A percentile compares a stretch with the other conserved stretches of the same genome.
Evolutionary conservation across 805 yeast species (phyloP).

Genomic region (Tetrapisispora pingtungensis): DNA sequence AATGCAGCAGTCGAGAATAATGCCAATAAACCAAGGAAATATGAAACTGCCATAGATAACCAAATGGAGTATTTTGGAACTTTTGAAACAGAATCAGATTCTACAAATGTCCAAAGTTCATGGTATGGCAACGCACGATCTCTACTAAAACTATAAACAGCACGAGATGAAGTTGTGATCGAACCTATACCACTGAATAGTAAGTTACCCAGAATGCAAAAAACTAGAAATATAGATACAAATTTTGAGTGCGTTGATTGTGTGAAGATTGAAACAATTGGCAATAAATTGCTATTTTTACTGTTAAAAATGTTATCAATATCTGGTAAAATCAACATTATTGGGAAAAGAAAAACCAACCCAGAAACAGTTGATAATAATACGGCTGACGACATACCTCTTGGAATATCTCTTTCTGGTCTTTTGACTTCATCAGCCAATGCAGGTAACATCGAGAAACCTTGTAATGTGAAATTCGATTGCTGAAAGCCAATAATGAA

Average conservation of each 20-base stretch:
- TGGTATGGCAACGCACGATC: slow-evolving; percentile 70
- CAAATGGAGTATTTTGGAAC: slow-evolving; percentile 65
- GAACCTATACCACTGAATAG: slow-evolving; percentile 73
- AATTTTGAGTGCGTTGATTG: slow-evolving; percentile 57
- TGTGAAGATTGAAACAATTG: slow-evolving; percentile 68
- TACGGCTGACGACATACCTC: slow-evolving; percentile 60
- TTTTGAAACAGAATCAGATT: slow-evolving; percentile 40
- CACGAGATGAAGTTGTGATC: slow-evolving; percentile 70
- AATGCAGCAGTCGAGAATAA: slow-evolving; percentile 64
- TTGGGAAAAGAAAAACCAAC: slow-evolving; percentile 58
- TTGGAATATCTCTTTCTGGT: slow-evolving; percentile 68
- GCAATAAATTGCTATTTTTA: slow-evolving; percentile 50
- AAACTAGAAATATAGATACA: slow-evolving; percentile 58
- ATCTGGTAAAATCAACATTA: slow-evolving; percentile 64
- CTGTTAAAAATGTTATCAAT: slow-evolving; percentile 41
- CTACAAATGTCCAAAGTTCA: slow-evolving; percentile 56
- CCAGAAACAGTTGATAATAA: slow-evolving; percentile 60
- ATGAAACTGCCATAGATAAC: slow-evolving; percentile 53
- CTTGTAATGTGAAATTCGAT: slow-evolving; percentile 69
- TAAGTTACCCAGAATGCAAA: slow-evolving; percentile 58
- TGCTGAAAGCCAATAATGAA: slow-evolving; percentile 72
- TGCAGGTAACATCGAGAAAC: slow-evolving; percentile 73
- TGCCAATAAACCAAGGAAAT: slow-evolving; percentile 52
- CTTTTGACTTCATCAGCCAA: slow-evolving; percentile 72
- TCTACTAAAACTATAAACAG: slow-evolving; percentile 74